A percentile compares a stretch with the other conserved stretches of the same genome.
Evolutionary conservation across 805 yeast genomes (phyloP).

Genomic region (Geotrichum ghanense): DNA sequence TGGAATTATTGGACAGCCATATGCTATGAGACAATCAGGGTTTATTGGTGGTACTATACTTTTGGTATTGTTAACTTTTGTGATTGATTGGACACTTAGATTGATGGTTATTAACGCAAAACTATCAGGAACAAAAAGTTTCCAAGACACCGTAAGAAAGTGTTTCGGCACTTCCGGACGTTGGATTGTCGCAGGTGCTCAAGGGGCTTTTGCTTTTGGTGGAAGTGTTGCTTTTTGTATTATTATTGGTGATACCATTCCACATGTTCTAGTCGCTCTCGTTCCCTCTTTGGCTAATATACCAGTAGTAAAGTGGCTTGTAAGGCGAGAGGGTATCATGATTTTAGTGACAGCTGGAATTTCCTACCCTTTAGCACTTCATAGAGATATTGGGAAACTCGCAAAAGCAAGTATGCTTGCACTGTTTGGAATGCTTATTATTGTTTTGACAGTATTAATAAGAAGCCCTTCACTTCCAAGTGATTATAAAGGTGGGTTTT

Average conservation of each 20-base stretch:
- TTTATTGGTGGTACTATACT: conserved; percentile 59
- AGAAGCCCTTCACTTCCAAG: conserved; percentile 56
- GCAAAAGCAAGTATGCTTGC: conserved; percentile 87
- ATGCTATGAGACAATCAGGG: conserved; percentile 75
- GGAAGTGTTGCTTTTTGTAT: conserved; percentile 91
- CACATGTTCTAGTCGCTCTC: conserved; percentile 68
- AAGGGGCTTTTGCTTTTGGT: conserved; percentile 86
- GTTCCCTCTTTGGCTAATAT: conserved; percentile 33
- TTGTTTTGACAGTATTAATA: conserved; percentile 59
- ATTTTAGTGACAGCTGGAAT: conserved; percentile 55
- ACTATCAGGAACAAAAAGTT: conserved; percentile 61
- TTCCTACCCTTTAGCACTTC: conserved; percentile 74
- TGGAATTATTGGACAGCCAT: conserved; percentile 90
- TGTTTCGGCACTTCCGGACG: conserved; percentile 73
- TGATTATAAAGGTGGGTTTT: conserved; percentile 36
- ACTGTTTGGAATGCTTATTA: conserved; percentile 68
- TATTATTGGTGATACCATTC: conserved; percentile 89
- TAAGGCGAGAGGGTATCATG: conserved; percentile 62
- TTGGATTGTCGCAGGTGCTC: conserved; percentile 54
- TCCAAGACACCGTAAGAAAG: conserved; percentile 72
- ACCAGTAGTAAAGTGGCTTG: conserved; percentile 39
- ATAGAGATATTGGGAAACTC: conserved; percentile 65
- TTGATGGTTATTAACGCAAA: conserved; percentile 75
- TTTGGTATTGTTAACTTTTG: conserved; percentile 45
- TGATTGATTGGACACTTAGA: conserved; percentile 79